Base-by-base conservation (phyloP, 1,284 basidiomycete genomes). In the Cystobasidium sp. region DNA sequence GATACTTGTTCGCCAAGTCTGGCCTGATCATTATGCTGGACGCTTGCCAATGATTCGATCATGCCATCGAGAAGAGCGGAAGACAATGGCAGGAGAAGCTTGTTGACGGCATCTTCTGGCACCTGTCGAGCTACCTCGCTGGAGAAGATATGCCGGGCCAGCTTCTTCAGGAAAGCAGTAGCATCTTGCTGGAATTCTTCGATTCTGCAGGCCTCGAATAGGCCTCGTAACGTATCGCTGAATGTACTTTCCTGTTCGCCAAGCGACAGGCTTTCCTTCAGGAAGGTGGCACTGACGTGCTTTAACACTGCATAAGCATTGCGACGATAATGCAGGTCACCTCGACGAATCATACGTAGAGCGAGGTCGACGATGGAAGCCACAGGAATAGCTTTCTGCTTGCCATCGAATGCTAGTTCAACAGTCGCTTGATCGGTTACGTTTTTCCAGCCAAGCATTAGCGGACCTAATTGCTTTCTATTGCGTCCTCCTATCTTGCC, bases 401-500 rank as follows among this genome's bases (percentile, higher is more conserved):
- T 86, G 12, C 90, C 90, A 59, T 89, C 85, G 77, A 97, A 93
- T 10, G 90, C 89, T 47, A 97, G 84, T 0, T 87, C 83, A 41
- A 92, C 84, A 75, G 87, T 88, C 6, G 92, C 88, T 2, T 89
- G 85, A 64, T 91, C 88, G 0, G 90, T 88, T 75, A 88, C 86
- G 61, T 89, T 85, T 24, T 86, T 86, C 82, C 91, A 97, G 51
- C 88, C 86, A 59, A 99, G 84, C 47, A 88, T 82, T 62, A 95
- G 92, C 75, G 92, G 91, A 75, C 90, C 88, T 77, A 97, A 85
- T 72, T 98, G 86, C 52, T 91, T 88, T 49, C 97, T 87, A 82
- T 99, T 99, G 44, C 97, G 86, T 0, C 97, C 97, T 18, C 97
- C 97, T 20, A 99, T 86, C 83, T 99, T 99, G 64, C 97, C 97